A percentile compares a stretch with the other conserved stretches of the same genome.
Conservation (phyloP, 176 grass and related monocot species). For the Carex parvula region DNA sequence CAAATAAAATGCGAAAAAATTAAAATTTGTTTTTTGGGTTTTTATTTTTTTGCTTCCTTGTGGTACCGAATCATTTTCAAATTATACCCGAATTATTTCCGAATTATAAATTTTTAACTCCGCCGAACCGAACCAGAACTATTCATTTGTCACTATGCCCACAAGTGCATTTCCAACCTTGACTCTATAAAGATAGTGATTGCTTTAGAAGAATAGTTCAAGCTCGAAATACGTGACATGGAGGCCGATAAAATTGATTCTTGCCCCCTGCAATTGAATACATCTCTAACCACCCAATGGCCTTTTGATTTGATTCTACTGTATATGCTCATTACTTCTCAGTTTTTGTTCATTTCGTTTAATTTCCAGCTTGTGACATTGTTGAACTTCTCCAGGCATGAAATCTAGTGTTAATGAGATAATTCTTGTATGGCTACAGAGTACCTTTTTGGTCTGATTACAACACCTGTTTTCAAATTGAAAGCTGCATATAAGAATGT, state of each 20-base stretch:
- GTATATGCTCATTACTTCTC: background rate
- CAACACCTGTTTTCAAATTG: background rate
- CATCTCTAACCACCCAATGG: constrained; percentile 32
- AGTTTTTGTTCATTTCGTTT: background rate
- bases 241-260: constrained; percentile 37
- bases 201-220: constrained; percentile 34
- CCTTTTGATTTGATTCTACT: background rate
- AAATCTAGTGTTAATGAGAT: background rate
- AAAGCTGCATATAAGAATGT: background rate
- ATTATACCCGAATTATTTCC: too few relatives aligned
- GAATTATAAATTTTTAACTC: too few relatives aligned
- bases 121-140: too few relatives aligned
- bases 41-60: too few relatives aligned
- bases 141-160: constrained; percentile 3
- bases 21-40: too few relatives aligned
- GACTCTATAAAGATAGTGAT: constrained; percentile 32
- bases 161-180: constrained; percentile 36
- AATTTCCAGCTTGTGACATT: background rate
- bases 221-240: constrained; percentile 32
- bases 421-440: constrained; percentile 5
- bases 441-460: background rate
- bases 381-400: background rate
- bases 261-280: constrained; percentile 27
- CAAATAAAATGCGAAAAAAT: too few relatives aligned
- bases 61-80: too few relatives aligned